Conservation (phyloP, 768 basidiomycete species). For the Suillus tomentosus region DNA sequence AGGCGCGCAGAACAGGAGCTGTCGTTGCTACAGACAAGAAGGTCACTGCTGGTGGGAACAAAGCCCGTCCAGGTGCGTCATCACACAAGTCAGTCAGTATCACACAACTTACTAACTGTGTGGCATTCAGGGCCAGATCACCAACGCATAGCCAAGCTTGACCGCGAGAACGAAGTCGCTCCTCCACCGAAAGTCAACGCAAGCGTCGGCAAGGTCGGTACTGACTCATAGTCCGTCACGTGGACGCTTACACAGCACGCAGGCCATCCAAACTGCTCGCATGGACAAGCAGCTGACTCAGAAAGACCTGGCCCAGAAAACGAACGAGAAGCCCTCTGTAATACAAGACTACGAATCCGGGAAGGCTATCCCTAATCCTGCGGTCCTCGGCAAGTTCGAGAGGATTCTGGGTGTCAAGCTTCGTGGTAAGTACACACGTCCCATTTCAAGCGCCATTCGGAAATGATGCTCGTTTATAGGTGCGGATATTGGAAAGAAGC, state of each 20-base stretch:
- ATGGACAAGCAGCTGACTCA: conserved; percentile 80
- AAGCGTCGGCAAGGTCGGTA: conserved; percentile 69
- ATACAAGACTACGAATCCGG: conserved; percentile 90
- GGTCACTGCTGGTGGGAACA: conserved; percentile 66
- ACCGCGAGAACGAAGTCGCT: conserved; percentile 93
- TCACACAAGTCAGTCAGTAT: background rate
- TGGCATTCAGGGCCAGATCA: conserved; percentile 76
- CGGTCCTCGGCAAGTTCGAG: conserved; percentile 89
- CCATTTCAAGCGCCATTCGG: background rate
- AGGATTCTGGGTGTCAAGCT: conserved; percentile 84
- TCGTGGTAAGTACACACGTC: conserved; percentile 58
- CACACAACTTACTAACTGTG: background rate
- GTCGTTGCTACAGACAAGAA: conserved; percentile 88
- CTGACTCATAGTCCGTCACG: conserved; percentile 11
- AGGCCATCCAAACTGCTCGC: conserved; percentile 85
- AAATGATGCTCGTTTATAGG: conserved; percentile 42
- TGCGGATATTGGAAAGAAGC: conserved; percentile 81
- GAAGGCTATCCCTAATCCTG: conserved; percentile 83
- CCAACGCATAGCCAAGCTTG: conserved; percentile 90
- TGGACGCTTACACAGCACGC: conserved; percentile 18
- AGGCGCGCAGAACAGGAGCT: conserved; percentile 78
- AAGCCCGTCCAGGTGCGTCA: conserved; percentile 67
- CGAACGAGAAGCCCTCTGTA: conserved; percentile 90
- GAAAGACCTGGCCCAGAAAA: conserved; percentile 89
- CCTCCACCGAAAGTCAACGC: conserved; percentile 81